These are phyloP conservation scores for Drechslera avenae DNA, from an alignment of 2,329 filamentous ascomycete genomes.

Conservation along the genomic window DNA sequence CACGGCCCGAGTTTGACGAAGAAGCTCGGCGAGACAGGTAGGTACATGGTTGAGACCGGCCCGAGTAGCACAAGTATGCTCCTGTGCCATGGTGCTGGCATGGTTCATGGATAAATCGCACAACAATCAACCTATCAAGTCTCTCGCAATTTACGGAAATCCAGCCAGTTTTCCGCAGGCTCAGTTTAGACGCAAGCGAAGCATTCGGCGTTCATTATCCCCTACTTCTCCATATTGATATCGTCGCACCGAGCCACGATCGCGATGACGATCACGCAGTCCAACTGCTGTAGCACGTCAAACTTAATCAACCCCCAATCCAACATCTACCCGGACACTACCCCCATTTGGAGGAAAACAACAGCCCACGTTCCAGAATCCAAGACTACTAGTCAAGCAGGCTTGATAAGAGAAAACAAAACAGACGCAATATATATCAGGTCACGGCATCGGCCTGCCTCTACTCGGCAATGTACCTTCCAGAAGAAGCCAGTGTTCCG, in stretches of 20 bases:
- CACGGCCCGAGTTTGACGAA: constrained; percentile 16
- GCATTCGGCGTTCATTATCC: background rate
- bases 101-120: constrained; percentile 16
- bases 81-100: background rate
- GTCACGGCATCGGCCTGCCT: constrained; percentile 1
- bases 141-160: background rate
- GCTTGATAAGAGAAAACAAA: too few relatives aligned
- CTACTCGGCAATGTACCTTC: background rate
- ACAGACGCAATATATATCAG: background rate
- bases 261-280: constrained; percentile 6
- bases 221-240: background rate
- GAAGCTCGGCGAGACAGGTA: constrained; percentile 6
- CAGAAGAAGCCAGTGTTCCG: background rate
- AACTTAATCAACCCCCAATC: constrained; percentile 6
- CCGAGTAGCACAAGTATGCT: constrained; percentile 9
- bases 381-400: background rate
- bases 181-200: constrained; percentile 5
- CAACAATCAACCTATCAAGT: constrained; percentile 10
- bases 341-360: background rate
- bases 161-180: background rate
- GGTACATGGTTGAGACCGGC: constrained; percentile 1
- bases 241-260: constrained; percentile 1
- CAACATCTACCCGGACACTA: background rate
- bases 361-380: background rate
- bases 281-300: constrained; percentile 1